Base-by-base conservation (phyloP, 306 rosid genomes). In the Heteromeles arbutifolia region DNA sequence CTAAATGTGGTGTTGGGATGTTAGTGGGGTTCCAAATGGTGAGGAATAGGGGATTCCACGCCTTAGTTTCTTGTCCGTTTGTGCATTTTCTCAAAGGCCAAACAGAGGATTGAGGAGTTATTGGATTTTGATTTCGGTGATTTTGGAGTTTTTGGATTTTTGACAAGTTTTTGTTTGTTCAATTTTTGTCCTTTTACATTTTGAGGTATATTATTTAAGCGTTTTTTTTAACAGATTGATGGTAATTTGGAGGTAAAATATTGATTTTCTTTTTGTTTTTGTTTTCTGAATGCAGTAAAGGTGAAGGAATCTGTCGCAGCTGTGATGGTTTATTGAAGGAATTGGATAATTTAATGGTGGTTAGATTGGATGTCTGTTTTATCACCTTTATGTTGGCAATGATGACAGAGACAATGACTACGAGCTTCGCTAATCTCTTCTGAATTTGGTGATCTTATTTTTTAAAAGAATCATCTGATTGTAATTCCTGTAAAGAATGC, bases 201-300 rank as follows among this genome's bases (percentile, higher is more conserved):
- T 50, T 18, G 1, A 74, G 80, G 69, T 77, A 74, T 17, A 22
- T 8, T 17, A 37, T 56, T 34, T 25, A 26, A 11, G 11, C 14
- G 22, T 12, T 58, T 39, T 67, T 77, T 64, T 77, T 31, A 17
- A 61, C 41, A 31, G 56, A 45, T 67, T 54, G n/a, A 28, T 39
- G 11, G 24, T 72, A 5, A 10, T 32, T n/a, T 81, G 59, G 66
- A 32, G 62, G 4, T 62, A 57, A 41, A 28, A 19, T 64, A 17
- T 53, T 81, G 76, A 67, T 80, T 64, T 44, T 56, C 10, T 4
- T 7, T 69, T 11, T 21, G 28, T 48, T 24, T 14, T 61, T 21
- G n/a, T 72, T 57, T 70, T 74, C 29, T 69, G 75, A 72, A 48
- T 76, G 86, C 89, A 88, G 92, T 80, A 69, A 67, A 77, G 70